Conservation (phyloP, 2,329 filamentous ascomycete genomes). For the Penicillium palitans region DNA sequence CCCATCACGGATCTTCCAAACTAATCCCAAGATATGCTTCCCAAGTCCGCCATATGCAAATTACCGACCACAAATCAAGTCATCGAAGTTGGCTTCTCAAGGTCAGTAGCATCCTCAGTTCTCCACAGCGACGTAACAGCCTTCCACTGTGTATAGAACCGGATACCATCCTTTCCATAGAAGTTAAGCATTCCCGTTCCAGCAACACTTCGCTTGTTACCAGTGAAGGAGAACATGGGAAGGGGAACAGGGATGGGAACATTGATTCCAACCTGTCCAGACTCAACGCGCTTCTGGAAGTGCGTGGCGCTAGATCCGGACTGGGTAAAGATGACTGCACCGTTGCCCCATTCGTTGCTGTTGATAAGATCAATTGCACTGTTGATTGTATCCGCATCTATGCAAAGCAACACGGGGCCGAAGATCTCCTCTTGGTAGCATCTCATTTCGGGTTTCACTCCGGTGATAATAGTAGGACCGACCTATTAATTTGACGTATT, state of each 20-base stretch:
- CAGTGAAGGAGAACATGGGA: conserved; percentile 62
- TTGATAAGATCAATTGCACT: conserved; percentile 63
- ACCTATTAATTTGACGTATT: background rate
- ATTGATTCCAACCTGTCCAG: conserved; percentile 64
- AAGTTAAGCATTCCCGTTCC: conserved; percentile 67
- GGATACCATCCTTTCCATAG: conserved; percentile 7
- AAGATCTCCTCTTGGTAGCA: conserved; percentile 66
- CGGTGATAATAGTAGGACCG: conserved; percentile 59
- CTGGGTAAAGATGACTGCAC: conserved; percentile 61
- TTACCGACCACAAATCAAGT: background rate
- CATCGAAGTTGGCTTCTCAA: conserved; percentile 4
- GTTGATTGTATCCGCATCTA: conserved; percentile 58
- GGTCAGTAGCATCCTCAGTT: conserved; percentile 4
- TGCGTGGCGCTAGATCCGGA: conserved; percentile 57
- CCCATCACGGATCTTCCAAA: background rate
- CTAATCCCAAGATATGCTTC: background rate
- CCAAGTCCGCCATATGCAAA: background rate
- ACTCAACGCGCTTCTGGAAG: conserved; percentile 63
- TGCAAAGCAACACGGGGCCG: conserved; percentile 61
- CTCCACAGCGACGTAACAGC: conserved; percentile 6
- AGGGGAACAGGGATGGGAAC: conserved; percentile 61
- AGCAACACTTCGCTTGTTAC: conserved; percentile 80
- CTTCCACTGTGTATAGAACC: conserved; percentile 8
- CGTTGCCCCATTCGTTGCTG: conserved; percentile 64
- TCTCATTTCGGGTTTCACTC: conserved; percentile 62